Percentiles rank a stretch among this genome's conserved stretches.
Conservation (phyloP, 2,329 filamentous ascomycete species). For the Chaetomium olivaceum region DNA sequence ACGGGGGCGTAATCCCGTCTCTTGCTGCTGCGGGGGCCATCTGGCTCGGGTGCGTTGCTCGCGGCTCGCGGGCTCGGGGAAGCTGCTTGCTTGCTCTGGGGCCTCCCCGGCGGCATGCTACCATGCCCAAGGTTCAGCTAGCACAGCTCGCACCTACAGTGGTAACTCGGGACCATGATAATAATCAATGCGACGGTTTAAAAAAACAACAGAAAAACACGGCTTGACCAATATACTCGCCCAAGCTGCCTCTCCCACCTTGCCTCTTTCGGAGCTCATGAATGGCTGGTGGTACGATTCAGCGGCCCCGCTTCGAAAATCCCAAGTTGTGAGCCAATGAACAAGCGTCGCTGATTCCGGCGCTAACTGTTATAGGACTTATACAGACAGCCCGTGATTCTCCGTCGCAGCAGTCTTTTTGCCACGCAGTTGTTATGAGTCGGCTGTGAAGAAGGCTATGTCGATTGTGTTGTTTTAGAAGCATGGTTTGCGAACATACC, state of each 20-base stretch:
- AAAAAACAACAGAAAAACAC: neutral
- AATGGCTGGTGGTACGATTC: constrained; percentile 27
- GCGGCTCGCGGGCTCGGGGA: neutral
- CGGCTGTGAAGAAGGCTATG: neutral
- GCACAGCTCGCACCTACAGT: neutral
- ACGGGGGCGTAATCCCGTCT: constrained; percentile 19
- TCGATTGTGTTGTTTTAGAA: neutral
- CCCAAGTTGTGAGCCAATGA: constrained; percentile 23
- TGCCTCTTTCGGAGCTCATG: neutral
- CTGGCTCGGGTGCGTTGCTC: neutral
- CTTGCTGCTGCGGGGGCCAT: neutral
- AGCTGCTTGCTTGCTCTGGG: neutral
- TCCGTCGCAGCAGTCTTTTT: neutral
- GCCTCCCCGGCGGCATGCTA: neutral
- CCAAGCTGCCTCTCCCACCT: constrained; percentile 2
- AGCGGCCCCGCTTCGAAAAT: constrained; percentile 28
- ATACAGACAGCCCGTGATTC: constrained; percentile 21
- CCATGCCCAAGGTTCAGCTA: neutral
- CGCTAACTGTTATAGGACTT: constrained; percentile 26
- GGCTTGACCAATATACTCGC: constrained; percentile 5
- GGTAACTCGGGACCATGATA: neutral
- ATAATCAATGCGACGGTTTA: neutral
- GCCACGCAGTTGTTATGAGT: neutral
- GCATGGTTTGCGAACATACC: neutral
- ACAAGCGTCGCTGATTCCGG: constrained; percentile 22